Conservation (phyloP, 2,329 filamentous ascomycete genomes). For the Delphinella strobiligena region DNA sequence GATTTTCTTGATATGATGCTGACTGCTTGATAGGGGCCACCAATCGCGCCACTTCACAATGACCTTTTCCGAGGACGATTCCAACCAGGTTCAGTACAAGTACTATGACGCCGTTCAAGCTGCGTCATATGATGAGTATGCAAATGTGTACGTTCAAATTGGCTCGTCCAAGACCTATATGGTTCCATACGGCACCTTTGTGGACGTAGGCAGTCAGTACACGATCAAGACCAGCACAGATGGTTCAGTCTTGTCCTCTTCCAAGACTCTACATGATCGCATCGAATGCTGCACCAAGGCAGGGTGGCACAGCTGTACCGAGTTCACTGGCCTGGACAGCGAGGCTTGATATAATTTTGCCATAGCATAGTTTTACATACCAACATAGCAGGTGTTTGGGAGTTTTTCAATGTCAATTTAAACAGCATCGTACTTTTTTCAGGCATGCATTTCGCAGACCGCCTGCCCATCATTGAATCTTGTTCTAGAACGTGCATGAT, state of each 20-base stretch:
- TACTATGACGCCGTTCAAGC: slow-evolving; percentile 2
- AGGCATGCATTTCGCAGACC: no score
- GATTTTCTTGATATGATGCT: no score
- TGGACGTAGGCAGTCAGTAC: not conserved
- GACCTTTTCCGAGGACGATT: slow-evolving; percentile 2
- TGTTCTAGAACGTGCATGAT: no score
- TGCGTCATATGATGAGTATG: not conserved
- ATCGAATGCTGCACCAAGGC: not conserved
- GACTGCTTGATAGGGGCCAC: not conserved
- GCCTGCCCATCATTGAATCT: no score
- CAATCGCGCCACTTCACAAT: slow-evolving; percentile 1
- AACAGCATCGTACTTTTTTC: no score
- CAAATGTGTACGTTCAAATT: not conserved
- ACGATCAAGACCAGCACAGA: not conserved
- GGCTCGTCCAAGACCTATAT: not conserved
- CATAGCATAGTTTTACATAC: no score
- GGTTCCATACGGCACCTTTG: not conserved
- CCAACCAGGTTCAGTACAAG: slow-evolving; percentile 2
- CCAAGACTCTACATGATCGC: slow-evolving; percentile 1
- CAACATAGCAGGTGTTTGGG: no score
- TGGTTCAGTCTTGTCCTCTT: not conserved
- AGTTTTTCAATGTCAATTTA: no score
- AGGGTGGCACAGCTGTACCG: slow-evolving; percentile 1
- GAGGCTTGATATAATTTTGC: no score
- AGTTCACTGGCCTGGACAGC: not conserved